phyloP scores from a whole-genome alignment of 371 early-diverging fungal species.

The Syncephalastrum monosporum region DNA sequence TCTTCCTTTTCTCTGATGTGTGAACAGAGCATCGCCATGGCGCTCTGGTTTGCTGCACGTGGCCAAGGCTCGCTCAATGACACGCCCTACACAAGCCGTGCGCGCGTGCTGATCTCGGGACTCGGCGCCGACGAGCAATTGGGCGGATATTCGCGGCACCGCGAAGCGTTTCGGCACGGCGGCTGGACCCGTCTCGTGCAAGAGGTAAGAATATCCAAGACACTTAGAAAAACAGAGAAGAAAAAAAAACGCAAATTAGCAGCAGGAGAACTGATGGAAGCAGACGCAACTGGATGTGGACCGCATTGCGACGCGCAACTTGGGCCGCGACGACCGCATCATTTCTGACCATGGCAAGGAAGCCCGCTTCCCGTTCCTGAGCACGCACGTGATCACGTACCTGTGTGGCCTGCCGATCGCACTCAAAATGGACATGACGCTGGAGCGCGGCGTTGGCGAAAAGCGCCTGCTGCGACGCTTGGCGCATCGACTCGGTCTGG shows the following conservation, averaged over 20 bases:
- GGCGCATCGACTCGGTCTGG: slow-evolving; percentile 55
- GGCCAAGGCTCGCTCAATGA: slow-evolving; percentile 56
- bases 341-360: slow-evolving; percentile 88
- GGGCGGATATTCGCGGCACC: slow-evolving; percentile 91
- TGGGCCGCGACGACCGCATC: slow-evolving; percentile 93
- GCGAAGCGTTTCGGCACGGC: slow-evolving; percentile 65
- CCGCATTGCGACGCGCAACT: slow-evolving; percentile 82
- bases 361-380: slow-evolving; percentile 89
- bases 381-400: slow-evolving; percentile 67
- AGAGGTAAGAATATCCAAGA: slow-evolving; percentile 45
- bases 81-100: slow-evolving; percentile 53
- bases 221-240: not conserved
- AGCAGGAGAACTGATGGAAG: too few relatives aligned
- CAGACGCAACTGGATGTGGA: slow-evolving; percentile 83
- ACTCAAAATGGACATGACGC: slow-evolving; percentile 80
- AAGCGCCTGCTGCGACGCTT: slow-evolving; percentile 82
- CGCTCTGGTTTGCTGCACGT: slow-evolving; percentile 94
- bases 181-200: slow-evolving; percentile 67
- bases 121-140: slow-evolving; percentile 97
- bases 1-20: not conserved
- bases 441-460: slow-evolving; percentile 84
- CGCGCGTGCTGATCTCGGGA: slow-evolving; percentile 85
- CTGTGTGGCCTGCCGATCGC: slow-evolving; percentile 73
- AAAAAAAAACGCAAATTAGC: too few relatives aligned
- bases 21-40: slow-evolving; percentile 87